phyloP scores from a whole-genome alignment of 2,329 filamentous ascomycete genomes.

The Aschersonia sp. region DNA sequence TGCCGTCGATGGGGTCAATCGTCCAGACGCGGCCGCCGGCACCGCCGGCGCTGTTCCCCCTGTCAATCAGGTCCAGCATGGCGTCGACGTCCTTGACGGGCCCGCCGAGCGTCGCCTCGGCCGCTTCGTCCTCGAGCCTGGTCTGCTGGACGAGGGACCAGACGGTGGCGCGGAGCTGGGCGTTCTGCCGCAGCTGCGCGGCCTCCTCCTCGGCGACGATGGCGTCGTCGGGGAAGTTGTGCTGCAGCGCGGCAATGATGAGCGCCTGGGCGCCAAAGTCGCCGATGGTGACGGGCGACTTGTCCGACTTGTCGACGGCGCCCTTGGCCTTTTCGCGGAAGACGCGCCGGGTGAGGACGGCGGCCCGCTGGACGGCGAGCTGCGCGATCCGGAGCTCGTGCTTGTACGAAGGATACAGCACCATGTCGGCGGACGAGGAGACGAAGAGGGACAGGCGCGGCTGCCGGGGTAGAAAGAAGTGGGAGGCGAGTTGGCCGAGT shows the following conservation, averaged over 20 bases:
- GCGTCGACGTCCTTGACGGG: slow-evolving; percentile 50
- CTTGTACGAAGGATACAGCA: slow-evolving; percentile 37
- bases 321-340: slow-evolving; percentile 80
- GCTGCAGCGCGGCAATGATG: slow-evolving; percentile 79
- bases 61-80: slow-evolving; percentile 54
- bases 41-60: slow-evolving; percentile 57
- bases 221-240: slow-evolving; percentile 80
- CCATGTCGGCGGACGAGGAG: slow-evolving; percentile 15
- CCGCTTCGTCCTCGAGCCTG: slow-evolving; percentile 42
- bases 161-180: slow-evolving; percentile 50
- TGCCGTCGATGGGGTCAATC: slow-evolving; percentile 94
- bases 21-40: slow-evolving; percentile 76
- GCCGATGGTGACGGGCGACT: slow-evolving; percentile 91
- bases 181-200: slow-evolving; percentile 58
- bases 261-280: slow-evolving; percentile 96
- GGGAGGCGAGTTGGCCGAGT: slow-evolving; percentile 7
- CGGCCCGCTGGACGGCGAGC: slow-evolving; percentile 71
- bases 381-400: slow-evolving; percentile 73
- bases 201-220: slow-evolving; percentile 95
- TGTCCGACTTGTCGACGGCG: slow-evolving; percentile 80
- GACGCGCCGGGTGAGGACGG: slow-evolving; percentile 37
- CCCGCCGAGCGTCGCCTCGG: slow-evolving; percentile 53
- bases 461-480: slow-evolving; percentile 4
- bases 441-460: slow-evolving; percentile 3
- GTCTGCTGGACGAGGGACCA: slow-evolving; percentile 71